Conservation (phyloP, 345 rosid species). For the Boechera retrofracta region DNA sequence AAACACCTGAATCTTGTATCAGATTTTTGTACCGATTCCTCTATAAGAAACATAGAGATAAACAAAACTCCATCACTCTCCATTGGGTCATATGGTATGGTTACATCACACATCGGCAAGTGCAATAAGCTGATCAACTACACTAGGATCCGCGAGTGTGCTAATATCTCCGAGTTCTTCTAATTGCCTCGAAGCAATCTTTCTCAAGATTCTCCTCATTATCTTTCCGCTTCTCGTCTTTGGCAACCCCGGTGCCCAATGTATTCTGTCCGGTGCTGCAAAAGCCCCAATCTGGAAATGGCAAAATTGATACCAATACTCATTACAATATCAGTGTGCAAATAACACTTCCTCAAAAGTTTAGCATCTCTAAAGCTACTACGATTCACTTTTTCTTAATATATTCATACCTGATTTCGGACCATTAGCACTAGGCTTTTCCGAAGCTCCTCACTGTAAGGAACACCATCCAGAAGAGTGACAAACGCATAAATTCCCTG, state of each 20-base stretch:
- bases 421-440: constrained; percentile 72
- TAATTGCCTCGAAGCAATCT: constrained; percentile 85
- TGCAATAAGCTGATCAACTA: constrained; percentile 76
- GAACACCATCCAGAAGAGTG: constrained; percentile 86
- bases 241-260: constrained; percentile 96
- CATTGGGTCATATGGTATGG: not conserved
- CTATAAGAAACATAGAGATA: constrained; percentile 12
- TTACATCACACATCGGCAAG: constrained; percentile 61
- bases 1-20: constrained; percentile 24
- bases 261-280: constrained; percentile 93
- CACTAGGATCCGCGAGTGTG: constrained; percentile 90
- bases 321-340: not conserved
- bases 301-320: constrained; percentile 3
- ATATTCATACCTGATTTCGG: constrained; percentile 68
- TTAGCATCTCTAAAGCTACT: not conserved
- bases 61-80: constrained; percentile 26
- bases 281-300: constrained; percentile 81
- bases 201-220: constrained; percentile 93
- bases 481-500: constrained; percentile 98
- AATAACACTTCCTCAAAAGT: not conserved
- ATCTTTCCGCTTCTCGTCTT: constrained; percentile 99
- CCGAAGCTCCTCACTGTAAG: constrained; percentile 87
- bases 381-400: not conserved
- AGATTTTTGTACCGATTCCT: constrained; percentile 7
- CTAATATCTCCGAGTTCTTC: constrained; percentile 94